A percentile compares a stretch with the other conserved stretches of the same genome.
phyloP scores from a whole-genome alignment of 2,329 filamentous ascomycete species.

The Curvularia sp. region DNA sequence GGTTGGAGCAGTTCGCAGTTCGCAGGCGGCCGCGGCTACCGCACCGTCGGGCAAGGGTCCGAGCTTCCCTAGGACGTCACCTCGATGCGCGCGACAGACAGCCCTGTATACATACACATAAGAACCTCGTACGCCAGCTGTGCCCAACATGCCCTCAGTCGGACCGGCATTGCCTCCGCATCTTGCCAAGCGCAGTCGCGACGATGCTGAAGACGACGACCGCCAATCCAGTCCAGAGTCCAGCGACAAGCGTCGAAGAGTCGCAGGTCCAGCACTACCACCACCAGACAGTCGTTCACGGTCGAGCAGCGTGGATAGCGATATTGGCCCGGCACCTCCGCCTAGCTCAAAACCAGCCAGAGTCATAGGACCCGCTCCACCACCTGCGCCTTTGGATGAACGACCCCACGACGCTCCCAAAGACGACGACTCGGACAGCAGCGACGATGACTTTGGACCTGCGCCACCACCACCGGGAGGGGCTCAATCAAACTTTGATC shows the following conservation, averaged over 20 bases:
- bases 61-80: constrained; percentile 32
- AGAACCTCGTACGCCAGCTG: constrained; percentile 23
- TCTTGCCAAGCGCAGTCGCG: constrained; percentile 61
- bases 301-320: constrained; percentile 38
- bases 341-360: constrained; percentile 52
- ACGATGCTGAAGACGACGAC: constrained; percentile 54
- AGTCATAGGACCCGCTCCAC: constrained; percentile 62
- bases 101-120: not conserved
- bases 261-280: constrained; percentile 64
- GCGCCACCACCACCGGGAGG: constrained; percentile 50
- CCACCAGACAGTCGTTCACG: constrained; percentile 33
- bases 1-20: constrained; percentile 20
- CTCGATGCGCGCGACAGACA: constrained; percentile 7
- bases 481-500: constrained; percentile 21
- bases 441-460: constrained; percentile 58
- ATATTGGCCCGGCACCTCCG: constrained; percentile 51
- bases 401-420: constrained; percentile 51
- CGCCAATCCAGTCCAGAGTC: constrained; percentile 51
- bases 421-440: constrained; percentile 47
- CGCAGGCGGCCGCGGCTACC: constrained; percentile 22
- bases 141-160: constrained; percentile 68
- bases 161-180: constrained; percentile 75
- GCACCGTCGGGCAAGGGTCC: constrained; percentile 28
- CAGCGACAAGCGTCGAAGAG: constrained; percentile 60
- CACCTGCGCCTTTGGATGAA: constrained; percentile 59